Evolutionary conservation across 331 rosid species (phyloP).

Genomic region (Phaseolus coccineus): DNA sequence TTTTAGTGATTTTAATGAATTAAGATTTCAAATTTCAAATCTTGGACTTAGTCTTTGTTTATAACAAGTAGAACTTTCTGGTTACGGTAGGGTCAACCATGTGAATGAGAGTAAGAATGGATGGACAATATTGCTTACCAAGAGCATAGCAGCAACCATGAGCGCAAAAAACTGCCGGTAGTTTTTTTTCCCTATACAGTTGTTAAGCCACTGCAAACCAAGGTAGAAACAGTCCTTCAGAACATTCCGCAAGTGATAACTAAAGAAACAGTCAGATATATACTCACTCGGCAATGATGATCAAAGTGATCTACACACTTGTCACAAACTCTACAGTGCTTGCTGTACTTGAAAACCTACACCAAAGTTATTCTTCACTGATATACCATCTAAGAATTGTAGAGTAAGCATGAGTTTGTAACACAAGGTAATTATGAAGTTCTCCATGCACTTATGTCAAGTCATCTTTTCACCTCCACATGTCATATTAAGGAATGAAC

Average conservation of each 20-base stretch:
- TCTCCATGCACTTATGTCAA: neutral
- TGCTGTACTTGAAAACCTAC: conserved; percentile 91
- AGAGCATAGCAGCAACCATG: conserved; percentile 83
- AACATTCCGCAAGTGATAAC: conserved; percentile 18
- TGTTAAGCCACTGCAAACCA: conserved; percentile 87
- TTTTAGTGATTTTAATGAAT: no score
- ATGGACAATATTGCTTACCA: conserved; percentile 72
- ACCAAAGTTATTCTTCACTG: conserved; percentile 30
- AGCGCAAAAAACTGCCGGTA: conserved; percentile 83
- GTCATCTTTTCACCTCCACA: neutral
- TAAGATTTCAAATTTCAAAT: no score
- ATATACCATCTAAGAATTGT: neutral
- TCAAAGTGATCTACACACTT: conserved; percentile 87
- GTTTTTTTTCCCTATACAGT: conserved; percentile 83
- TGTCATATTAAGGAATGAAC: neutral
- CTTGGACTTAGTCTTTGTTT: no score
- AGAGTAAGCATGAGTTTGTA: conserved; percentile 4
- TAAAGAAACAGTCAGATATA: conserved; percentile 31
- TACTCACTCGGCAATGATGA: conserved; percentile 89
- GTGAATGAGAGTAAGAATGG: neutral
- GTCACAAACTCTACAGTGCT: conserved; percentile 92
- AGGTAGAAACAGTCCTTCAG: conserved; percentile 25
- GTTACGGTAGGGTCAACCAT: conserved; percentile 31
- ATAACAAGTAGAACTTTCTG: neutral
- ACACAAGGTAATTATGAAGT: conserved; percentile 13